A percentile compares a stretch with the other conserved stretches of the same genome.
Evolutionary conservation across 768 basidiomycete genomes (phyloP).

Genomic region (Kwoniella sp.): DNA sequence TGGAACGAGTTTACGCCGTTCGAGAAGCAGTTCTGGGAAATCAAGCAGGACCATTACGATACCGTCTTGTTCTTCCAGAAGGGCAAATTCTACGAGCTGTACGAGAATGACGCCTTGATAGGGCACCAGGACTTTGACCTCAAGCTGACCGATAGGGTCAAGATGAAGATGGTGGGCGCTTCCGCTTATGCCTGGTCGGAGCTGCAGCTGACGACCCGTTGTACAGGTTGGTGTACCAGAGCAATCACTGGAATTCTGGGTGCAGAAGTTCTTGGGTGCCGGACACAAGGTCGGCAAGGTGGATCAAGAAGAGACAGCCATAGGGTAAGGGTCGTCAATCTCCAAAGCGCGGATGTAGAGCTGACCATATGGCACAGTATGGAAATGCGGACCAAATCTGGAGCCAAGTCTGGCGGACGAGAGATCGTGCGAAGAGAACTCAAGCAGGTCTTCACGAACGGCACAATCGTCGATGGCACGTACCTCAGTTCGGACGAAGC

Average conservation of each 20-base stretch:
- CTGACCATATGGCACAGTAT: slow-evolving; percentile 51
- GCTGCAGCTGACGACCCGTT: neutral
- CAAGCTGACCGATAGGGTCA: slow-evolving; percentile 74
- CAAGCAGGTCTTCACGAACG: slow-evolving; percentile 92
- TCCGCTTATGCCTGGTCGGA: no score
- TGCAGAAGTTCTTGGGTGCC: slow-evolving; percentile 50
- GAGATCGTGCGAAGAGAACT: slow-evolving; percentile 87
- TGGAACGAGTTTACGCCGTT: slow-evolving; percentile 90
- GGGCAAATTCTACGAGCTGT: slow-evolving; percentile 65
- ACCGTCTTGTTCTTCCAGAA: slow-evolving; percentile 98
- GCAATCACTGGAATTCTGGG: slow-evolving; percentile 73
- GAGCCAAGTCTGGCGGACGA: slow-evolving; percentile 29
- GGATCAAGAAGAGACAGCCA: slow-evolving; percentile 92
- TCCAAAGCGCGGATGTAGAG: neutral
- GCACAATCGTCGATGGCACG: slow-evolving; percentile 86
- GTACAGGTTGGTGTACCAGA: slow-evolving; percentile 89
- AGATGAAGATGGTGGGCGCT: slow-evolving; percentile 88
- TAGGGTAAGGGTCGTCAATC: slow-evolving; percentile 56
- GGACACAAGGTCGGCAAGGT: slow-evolving; percentile 69
- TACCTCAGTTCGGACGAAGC: slow-evolving; percentile 89
- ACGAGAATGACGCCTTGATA: slow-evolving; percentile 86
- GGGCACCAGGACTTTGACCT: slow-evolving; percentile 94
- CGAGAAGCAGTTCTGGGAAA: slow-evolving; percentile 74
- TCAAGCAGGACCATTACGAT: slow-evolving; percentile 96
- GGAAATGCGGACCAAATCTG: slow-evolving; percentile 84